Conservation (phyloP, 2,329 filamentous ascomycete genomes). For the Geosmithia morbida region DNA sequence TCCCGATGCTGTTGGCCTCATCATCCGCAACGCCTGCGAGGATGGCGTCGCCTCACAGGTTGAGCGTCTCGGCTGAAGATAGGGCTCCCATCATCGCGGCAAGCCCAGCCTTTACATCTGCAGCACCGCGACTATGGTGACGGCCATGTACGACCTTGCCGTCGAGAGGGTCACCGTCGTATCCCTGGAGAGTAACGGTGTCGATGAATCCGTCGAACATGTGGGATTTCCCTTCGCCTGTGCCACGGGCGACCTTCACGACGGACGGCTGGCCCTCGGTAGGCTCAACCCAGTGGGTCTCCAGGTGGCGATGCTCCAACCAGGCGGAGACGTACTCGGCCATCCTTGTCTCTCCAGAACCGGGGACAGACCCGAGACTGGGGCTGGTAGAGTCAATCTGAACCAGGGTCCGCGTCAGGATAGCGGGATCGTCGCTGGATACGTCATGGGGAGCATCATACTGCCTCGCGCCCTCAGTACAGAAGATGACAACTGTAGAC, state of each 20-base stretch:
- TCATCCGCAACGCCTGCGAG: slow-evolving; percentile 39
- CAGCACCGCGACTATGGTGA: slow-evolving; percentile 28
- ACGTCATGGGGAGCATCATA: slow-evolving; percentile 31
- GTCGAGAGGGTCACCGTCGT: slow-evolving; percentile 28
- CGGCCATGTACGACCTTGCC: slow-evolving; percentile 22
- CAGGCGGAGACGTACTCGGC: slow-evolving; percentile 31
- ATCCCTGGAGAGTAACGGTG: slow-evolving; percentile 32
- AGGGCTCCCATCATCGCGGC: slow-evolving; percentile 29
- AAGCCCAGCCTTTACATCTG: slow-evolving; percentile 37
- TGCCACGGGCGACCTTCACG: slow-evolving; percentile 29
- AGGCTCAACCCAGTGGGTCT: slow-evolving; percentile 32
- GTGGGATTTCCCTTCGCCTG: slow-evolving; percentile 28
- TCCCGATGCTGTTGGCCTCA: slow-evolving; percentile 34
- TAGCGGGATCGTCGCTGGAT: slow-evolving; percentile 22
- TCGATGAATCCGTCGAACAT: slow-evolving; percentile 41
- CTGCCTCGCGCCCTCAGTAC: slow-evolving; percentile 40
- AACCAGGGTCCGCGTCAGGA: slow-evolving; percentile 27
- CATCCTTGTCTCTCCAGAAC: slow-evolving; percentile 29
- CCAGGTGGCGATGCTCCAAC: slow-evolving; percentile 34
- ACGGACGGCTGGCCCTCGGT: slow-evolving; percentile 32
- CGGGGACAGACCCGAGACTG: slow-evolving; percentile 21
- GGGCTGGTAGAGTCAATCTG: slow-evolving; percentile 35
- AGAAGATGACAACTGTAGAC: slow-evolving; percentile 50
- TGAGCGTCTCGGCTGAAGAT: slow-evolving; percentile 19
- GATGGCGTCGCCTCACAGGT: slow-evolving; percentile 31